Evolutionary conservation across 805 yeast genomes (phyloP).

Genomic region (Kluyveromyces wickerhamii): DNA sequence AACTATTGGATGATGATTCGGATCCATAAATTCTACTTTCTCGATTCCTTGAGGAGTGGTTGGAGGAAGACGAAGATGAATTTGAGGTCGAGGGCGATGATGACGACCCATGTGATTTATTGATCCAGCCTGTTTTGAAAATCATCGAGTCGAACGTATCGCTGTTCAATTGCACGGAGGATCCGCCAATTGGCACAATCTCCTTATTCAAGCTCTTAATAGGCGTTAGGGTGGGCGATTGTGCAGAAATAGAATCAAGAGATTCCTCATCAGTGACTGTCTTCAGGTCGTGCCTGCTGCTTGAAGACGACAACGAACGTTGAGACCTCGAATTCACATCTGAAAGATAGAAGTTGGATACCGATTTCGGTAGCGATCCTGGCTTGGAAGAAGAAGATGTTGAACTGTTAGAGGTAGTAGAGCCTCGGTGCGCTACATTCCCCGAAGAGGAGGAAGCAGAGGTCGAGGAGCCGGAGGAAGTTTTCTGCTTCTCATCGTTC

Average conservation of each 20-base stretch:
- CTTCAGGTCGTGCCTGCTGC: conserved; percentile 4
- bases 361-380: conserved; percentile 1
- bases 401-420: background rate
- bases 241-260: background rate
- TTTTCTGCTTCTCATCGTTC: conserved; percentile 3
- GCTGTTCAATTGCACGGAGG: background rate
- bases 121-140: conserved; percentile 54
- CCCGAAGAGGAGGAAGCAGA: background rate
- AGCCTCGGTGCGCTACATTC: background rate
- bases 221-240: background rate
- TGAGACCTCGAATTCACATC: conserved; percentile 1
- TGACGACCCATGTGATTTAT: conserved; percentile 34
- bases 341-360: conserved; percentile 1
- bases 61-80: conserved; percentile 2
- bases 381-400: background rate
- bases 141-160: conserved; percentile 34
- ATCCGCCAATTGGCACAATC: background rate
- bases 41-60: conserved; percentile 9
- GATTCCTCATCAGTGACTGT: conserved; percentile 4
- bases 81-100: conserved; percentile 6
- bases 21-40: conserved; percentile 22
- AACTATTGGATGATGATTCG: conserved; percentile 11
- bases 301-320: conserved; percentile 2
- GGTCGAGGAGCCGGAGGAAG: background rate
- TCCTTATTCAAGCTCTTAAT: background rate